Conservation (phyloP, 345 rosid genomes). For the Salix suchowensis region DNA sequence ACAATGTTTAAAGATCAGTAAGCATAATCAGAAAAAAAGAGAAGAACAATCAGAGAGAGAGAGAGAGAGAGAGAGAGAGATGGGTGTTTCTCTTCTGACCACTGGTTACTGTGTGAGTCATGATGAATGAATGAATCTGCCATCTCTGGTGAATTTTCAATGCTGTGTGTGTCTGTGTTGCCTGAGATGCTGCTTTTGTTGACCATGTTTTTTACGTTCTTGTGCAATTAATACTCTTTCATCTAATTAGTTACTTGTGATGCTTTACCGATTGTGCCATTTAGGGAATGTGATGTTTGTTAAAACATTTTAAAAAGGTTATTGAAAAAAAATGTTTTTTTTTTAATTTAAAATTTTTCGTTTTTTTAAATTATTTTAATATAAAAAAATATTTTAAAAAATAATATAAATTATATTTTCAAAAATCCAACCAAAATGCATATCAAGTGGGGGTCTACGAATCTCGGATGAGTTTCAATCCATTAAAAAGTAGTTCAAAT, state of each 20-base stretch:
- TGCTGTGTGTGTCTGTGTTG: constrained; percentile 1
- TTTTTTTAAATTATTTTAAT: no score
- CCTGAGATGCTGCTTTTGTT: neutral
- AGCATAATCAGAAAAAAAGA: neutral
- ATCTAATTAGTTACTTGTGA: neutral
- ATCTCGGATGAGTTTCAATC: neutral
- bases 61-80: constrained; percentile 5
- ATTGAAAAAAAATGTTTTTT: no score
- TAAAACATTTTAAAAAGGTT: no score
- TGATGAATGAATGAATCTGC: constrained; percentile 26
- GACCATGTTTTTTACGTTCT: constrained; percentile 11
- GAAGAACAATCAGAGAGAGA: neutral
- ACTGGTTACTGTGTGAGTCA: neutral
- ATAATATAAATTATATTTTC: no score
- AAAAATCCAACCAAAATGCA: neutral
- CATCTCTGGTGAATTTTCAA: constrained; percentile 20
- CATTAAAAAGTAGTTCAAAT: no score
- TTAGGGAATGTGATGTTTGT: no score
- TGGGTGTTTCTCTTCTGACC: neutral
- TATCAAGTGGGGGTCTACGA: neutral
- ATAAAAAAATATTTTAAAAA: no score
- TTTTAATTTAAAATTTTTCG: no score
- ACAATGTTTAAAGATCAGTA: constrained; percentile 23
- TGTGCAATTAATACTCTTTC: neutral
- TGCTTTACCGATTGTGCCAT: neutral